Percentiles rank a stretch among this genome's conserved stretches.
Conservation (phyloP, 768 basidiomycete species). For the Suillus occidentalis region DNA sequence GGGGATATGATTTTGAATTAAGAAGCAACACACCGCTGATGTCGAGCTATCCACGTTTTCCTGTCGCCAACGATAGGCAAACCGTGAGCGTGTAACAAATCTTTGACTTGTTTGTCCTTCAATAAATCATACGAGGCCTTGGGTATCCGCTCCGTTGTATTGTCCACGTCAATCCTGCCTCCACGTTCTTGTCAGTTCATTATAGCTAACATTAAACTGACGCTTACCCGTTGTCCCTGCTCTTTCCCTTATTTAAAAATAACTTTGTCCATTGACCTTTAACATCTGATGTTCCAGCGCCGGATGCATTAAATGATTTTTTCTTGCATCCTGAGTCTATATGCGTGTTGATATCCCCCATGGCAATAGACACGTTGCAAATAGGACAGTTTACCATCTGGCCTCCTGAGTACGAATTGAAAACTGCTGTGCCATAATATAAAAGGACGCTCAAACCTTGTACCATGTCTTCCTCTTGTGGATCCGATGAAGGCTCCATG, state of each 20-base stretch:
- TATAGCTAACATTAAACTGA: not conserved
- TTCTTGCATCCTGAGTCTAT: constrained; percentile 47
- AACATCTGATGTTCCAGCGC: constrained; percentile 23
- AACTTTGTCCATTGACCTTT: constrained; percentile 47
- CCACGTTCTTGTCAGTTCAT: constrained; percentile 5
- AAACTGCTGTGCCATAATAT: not conserved
- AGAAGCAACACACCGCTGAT: constrained; percentile 49
- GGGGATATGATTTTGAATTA: not conserved
- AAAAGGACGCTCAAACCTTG: constrained; percentile 16
- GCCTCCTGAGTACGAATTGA: constrained; percentile 27
- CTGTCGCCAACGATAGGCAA: constrained; percentile 56
- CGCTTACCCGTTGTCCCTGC: constrained; percentile 33
- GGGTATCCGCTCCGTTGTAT: constrained; percentile 48
- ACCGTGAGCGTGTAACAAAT: constrained; percentile 51
- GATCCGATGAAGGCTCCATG: constrained; percentile 32
- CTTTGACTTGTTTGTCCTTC: constrained; percentile 59
- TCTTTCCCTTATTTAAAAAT: constrained; percentile 42
- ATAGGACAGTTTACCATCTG: constrained; percentile 58
- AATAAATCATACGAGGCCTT: constrained; percentile 65
- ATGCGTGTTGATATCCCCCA: constrained; percentile 58
- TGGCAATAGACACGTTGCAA: constrained; percentile 49
- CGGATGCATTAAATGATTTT: constrained; percentile 17
- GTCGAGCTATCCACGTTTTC: constrained; percentile 50
- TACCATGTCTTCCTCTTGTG: constrained; percentile 29
- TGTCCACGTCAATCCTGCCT: constrained; percentile 29